These are phyloP conservation scores for Pleurotus tuber-regium DNA, from an alignment of 768 basidiomycete genomes.

Conservation along the genomic window DNA sequence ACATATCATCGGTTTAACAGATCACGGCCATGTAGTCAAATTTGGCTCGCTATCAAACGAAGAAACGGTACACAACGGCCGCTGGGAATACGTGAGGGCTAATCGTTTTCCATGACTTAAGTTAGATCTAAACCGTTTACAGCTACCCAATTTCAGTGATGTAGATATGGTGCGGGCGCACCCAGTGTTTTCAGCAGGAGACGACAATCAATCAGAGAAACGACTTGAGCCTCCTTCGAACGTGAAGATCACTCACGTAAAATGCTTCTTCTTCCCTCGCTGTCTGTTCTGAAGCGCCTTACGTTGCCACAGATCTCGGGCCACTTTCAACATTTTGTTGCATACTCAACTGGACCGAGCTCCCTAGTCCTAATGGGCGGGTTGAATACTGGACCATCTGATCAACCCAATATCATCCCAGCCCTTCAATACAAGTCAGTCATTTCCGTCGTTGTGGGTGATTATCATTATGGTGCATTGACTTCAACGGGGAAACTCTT, in stretches of 20 bases:
- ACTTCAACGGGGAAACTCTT: constrained; percentile 72
- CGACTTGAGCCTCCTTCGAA: constrained; percentile 36
- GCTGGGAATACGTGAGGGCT: constrained; percentile 71
- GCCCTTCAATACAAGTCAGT: constrained; percentile 73
- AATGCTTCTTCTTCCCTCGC: constrained; percentile 18
- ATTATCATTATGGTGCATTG: constrained; percentile 89
- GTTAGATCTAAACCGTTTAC: constrained; percentile 10
- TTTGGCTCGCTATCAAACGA: constrained; percentile 48
- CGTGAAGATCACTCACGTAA: constrained; percentile 77
- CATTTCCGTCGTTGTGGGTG: constrained; percentile 87
- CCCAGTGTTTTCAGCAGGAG: constrained; percentile 37
- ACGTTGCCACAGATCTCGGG: constrained; percentile 68
- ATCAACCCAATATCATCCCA: constrained; percentile 61
- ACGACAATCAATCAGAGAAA: constrained; percentile 19
- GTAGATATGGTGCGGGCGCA: constrained; percentile 45
- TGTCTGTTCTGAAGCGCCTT: constrained; percentile 12
- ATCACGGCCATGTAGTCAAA: constrained; percentile 73
- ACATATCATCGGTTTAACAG: constrained; percentile 77
- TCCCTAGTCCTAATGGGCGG: constrained; percentile 78
- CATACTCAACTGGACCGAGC: constrained; percentile 66
- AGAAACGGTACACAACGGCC: constrained; percentile 30
- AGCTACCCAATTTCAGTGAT: constrained; percentile 80
- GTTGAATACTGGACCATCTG: constrained; percentile 37
- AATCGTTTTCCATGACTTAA: background rate
- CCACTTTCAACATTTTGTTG: constrained; percentile 79